Conservation (phyloP, 331 rosid species). For the Dryas integrifolia region DNA sequence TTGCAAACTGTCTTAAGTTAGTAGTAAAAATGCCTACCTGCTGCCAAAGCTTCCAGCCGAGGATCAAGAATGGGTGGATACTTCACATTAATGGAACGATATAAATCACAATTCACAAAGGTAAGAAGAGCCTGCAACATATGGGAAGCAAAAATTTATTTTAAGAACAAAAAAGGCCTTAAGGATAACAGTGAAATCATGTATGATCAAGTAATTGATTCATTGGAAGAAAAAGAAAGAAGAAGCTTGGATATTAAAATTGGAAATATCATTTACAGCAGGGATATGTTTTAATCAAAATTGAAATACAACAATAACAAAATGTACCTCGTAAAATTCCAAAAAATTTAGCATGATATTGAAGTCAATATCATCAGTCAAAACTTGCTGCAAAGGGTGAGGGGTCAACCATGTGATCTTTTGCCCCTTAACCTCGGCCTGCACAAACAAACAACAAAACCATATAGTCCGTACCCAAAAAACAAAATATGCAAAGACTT, state of each 20-base stretch:
- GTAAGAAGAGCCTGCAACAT: conserved; percentile 66
- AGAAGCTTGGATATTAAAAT: not conserved
- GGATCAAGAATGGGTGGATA: conserved; percentile 89
- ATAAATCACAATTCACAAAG: conserved; percentile 66
- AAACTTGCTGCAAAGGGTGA: conserved; percentile 85
- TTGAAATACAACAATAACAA: conserved; percentile 1
- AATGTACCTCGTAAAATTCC: conserved; percentile 73
- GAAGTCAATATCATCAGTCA: conserved; percentile 72
- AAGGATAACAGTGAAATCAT: too few relatives aligned
- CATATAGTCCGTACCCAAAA: not conserved
- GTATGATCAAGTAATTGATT: not conserved
- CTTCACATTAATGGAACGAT: conserved; percentile 68
- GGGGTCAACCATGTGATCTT: conserved; percentile 84
- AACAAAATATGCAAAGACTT: not conserved
- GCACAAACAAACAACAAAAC: conserved; percentile 30
- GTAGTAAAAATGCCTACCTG: conserved; percentile 40
- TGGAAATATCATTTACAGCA: not conserved
- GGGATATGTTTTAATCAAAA: not conserved
- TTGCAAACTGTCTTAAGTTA: not conserved
- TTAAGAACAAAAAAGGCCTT: not conserved
- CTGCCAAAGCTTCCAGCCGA: conserved; percentile 72
- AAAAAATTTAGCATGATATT: conserved; percentile 67
- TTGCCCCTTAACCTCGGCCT: conserved; percentile 82
- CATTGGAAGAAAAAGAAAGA: not conserved
- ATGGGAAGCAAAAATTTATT: not conserved